A percentile compares a stretch with the other conserved stretches of the same genome.
Conservation (phyloP, 768 basidiomycete genomes). For the Clitopilus passeckerianus region DNA sequence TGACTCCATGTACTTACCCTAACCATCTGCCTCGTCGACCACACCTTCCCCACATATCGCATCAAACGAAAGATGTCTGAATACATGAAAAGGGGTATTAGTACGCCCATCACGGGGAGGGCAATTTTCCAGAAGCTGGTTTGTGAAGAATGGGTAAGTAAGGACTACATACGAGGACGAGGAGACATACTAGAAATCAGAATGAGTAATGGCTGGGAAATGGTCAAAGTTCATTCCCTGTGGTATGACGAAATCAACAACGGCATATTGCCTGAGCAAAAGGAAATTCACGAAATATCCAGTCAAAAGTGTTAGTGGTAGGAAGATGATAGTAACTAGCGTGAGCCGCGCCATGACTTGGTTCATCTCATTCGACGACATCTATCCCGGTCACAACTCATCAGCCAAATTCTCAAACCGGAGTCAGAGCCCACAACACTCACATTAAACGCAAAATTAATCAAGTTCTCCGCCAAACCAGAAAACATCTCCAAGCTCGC, state of each 20-base stretch:
- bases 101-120: slow-evolving; percentile 49
- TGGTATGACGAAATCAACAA: no score
- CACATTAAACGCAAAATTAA: slow-evolving; percentile 71
- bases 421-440: not conserved
- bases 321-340: slow-evolving; percentile 63
- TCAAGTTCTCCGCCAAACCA: slow-evolving; percentile 59
- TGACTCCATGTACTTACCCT: slow-evolving; percentile 17
- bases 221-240: slow-evolving; percentile 64
- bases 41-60: slow-evolving; percentile 43
- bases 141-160: not conserved
- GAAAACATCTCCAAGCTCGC: slow-evolving; percentile 65
- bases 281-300: slow-evolving; percentile 60
- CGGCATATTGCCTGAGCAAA: no score
- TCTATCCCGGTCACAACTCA: slow-evolving; percentile 25
- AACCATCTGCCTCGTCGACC: slow-evolving; percentile 20
- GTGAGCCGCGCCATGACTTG: slow-evolving; percentile 67
- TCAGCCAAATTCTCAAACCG: not conserved
- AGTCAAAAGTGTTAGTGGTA: slow-evolving; percentile 65
- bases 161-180: no score
- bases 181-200: slow-evolving; percentile 40
- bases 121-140: slow-evolving; percentile 65
- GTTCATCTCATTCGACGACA: slow-evolving; percentile 71
- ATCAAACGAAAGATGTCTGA: slow-evolving; percentile 41
- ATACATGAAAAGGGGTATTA: slow-evolving; percentile 48
- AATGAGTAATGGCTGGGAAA: slow-evolving; percentile 45